phyloP scores from a whole-genome alignment of 805 yeast species.

The Zygosaccharomyces pseudorouxii region DNA sequence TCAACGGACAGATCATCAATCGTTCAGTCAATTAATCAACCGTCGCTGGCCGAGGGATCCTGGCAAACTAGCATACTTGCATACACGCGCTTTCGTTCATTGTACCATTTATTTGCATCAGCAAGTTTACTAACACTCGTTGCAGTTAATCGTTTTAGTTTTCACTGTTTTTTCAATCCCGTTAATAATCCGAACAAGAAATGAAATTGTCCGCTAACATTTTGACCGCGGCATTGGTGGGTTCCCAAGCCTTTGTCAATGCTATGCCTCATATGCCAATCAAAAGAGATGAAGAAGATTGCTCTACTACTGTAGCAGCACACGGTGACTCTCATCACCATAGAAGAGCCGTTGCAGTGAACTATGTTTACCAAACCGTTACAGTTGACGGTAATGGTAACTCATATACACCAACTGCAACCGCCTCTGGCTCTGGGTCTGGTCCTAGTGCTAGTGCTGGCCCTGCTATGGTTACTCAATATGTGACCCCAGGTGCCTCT shows the following conservation, averaged over 20 bases:
- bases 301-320: constrained; percentile 30
- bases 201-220: constrained; percentile 36
- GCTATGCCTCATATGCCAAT: constrained; percentile 29
- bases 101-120: neutral
- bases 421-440: constrained; percentile 24
- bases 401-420: constrained; percentile 30
- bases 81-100: neutral
- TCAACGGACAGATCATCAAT: neutral
- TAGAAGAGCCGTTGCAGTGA: constrained; percentile 49
- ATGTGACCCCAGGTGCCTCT: neutral
- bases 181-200: neutral
- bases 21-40: neutral
- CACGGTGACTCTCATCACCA: constrained; percentile 43
- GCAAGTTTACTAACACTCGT: neutral
- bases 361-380: constrained; percentile 51
- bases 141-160: neutral
- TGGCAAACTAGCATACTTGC: neutral
- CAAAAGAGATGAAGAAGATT: constrained; percentile 25
- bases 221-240: constrained; percentile 31
- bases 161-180: neutral
- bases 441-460: constrained; percentile 11
- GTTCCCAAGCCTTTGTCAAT: constrained; percentile 28
- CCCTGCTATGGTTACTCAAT: constrained; percentile 1
- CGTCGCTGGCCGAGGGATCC: constrained; percentile 1
- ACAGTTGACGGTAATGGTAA: constrained; percentile 48